Conservation (phyloP, 1,139 yeast genomes). For the Candida anutae region DNA sequence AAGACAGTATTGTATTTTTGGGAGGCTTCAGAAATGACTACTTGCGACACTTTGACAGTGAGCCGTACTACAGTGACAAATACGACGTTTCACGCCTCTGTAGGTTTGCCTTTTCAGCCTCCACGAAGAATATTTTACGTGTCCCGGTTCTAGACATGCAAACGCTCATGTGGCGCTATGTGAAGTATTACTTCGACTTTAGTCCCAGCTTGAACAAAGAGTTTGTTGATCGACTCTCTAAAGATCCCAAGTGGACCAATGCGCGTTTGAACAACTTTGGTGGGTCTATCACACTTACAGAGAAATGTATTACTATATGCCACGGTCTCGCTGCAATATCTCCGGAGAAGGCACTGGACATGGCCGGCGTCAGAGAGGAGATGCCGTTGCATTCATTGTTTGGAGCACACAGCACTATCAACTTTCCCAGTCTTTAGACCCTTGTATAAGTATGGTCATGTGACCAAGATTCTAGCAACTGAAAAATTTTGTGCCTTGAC, state of each 20-base stretch:
- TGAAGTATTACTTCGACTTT: slow-evolving; percentile 28
- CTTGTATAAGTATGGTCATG: too few relatives aligned
- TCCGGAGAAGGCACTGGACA: slow-evolving; percentile 24
- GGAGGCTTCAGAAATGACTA: slow-evolving; percentile 37
- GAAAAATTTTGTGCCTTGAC: too few relatives aligned
- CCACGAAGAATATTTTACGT: slow-evolving; percentile 24
- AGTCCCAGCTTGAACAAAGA: slow-evolving; percentile 15
- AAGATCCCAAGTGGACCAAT: slow-evolving; percentile 16
- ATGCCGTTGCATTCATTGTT: slow-evolving; percentile 17
- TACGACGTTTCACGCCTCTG: slow-evolving; percentile 31
- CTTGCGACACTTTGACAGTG: slow-evolving; percentile 24
- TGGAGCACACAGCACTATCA: slow-evolving; percentile 32
- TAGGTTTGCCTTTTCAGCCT: slow-evolving; percentile 21
- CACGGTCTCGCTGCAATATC: slow-evolving; percentile 30
- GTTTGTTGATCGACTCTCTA: slow-evolving; percentile 5
- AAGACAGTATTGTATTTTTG: slow-evolving; percentile 30
- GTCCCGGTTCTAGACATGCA: slow-evolving; percentile 31
- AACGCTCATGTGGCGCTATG: slow-evolving; percentile 38
- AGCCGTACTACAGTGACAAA: slow-evolving; percentile 24
- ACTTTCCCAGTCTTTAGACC: slow-evolving; percentile 20
- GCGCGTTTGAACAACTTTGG: slow-evolving; percentile 25
- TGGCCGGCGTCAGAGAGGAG: slow-evolving; percentile 12
- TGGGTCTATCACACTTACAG: slow-evolving; percentile 27
- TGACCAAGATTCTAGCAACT: too few relatives aligned
- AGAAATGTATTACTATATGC: slow-evolving; percentile 29